These are phyloP conservation scores for Poronia punctata DNA, from an alignment of 495 filamentous ascomycete species.

Conservation along the genomic window DNA sequence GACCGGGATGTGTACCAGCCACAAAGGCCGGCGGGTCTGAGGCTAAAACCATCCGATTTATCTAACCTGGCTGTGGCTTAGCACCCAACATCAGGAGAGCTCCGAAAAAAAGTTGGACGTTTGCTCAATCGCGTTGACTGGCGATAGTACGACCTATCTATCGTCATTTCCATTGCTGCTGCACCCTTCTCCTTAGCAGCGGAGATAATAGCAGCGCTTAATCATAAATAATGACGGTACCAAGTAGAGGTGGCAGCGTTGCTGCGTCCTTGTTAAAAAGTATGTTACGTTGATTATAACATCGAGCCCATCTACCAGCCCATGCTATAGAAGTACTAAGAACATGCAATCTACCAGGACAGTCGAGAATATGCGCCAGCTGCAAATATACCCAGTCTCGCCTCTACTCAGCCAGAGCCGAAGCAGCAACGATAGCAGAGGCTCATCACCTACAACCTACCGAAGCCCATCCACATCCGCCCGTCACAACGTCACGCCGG, in stretches of 20 bases:
- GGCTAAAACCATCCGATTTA: too few species aligned
- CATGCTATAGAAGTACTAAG: slow-evolving; percentile 7
- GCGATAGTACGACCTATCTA: slow-evolving; percentile 6
- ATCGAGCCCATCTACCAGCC: not conserved
- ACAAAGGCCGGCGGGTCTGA: too few species aligned
- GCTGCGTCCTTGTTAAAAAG: slow-evolving; percentile 36
- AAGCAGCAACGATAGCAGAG: slow-evolving; percentile 14
- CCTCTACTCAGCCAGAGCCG: slow-evolving; percentile 20
- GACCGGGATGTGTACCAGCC: too few species aligned
- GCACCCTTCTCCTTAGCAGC: slow-evolving; percentile 1
- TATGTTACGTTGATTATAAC: slow-evolving; percentile 16
- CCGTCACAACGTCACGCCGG: slow-evolving; percentile 17
- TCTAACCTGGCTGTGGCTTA: slow-evolving; percentile 12
- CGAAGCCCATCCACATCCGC: slow-evolving; percentile 18
- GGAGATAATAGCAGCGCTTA: slow-evolving; percentile 10
- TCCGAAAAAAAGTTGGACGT: slow-evolving; percentile 24
- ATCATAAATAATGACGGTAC: slow-evolving; percentile 38
- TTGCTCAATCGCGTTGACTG: not conserved
- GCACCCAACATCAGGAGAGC: slow-evolving; percentile 5
- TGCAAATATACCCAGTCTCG: slow-evolving; percentile 21
- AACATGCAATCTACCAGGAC: slow-evolving; percentile 13
- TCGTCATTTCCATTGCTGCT: slow-evolving; percentile 10
- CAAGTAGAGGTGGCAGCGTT: slow-evolving; percentile 41
- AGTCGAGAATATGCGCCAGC: slow-evolving; percentile 26
- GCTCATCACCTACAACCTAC: slow-evolving; percentile 22